Base-by-base conservation (phyloP, 805 yeast species). In the Metschnikowia aberdeeniae region DNA sequence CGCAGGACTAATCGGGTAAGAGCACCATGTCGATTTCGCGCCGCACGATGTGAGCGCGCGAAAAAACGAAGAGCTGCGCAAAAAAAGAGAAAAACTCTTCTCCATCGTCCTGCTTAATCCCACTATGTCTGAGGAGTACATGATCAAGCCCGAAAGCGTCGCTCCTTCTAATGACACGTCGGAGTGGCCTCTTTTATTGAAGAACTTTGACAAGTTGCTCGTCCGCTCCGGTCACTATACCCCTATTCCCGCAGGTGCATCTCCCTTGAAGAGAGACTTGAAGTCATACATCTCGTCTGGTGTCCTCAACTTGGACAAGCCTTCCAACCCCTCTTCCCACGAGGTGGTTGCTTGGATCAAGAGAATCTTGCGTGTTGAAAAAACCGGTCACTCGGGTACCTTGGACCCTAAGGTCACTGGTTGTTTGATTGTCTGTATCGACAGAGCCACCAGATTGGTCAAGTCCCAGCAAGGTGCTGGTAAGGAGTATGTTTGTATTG, bases 391-490 rank as follows among this genome's bases (percentile, higher is more conserved):
- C 72, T 88, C 97, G 44, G 99, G 99, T 75, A 93, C 99, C 54
- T 79, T 93, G 68, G 99, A 93, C 76, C 99, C 99, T 55, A 88
- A 88, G 70, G 99, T 93, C 62, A 93, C 99, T 40, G 99, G 99
- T 56, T 93, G 99, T 77, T 78, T 93, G 67, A 93, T 93, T 67
- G 99, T 93, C 51, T 93, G 99, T 80, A 80, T 93, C 56, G 99
- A 93, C 72, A 83, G 97, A 67, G 99, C 99, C 48, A 93, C 99
- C 45, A 84, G 99, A 73, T 78, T 93, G 64, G 99, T 93, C 57
- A 93, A 93, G 72, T 88, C 97, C 44, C 99, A 93, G 75, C 99
- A 93, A 72, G 98, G 98, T 75, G 99, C 99, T 38, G 99, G 99
- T 79, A 93, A 93, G 70, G 99, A 93, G 82, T 93, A 93, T 73